Evolutionary conservation across 2,329 filamentous ascomycete genomes (phyloP).

Genomic region (Penicillium sp.): DNA sequence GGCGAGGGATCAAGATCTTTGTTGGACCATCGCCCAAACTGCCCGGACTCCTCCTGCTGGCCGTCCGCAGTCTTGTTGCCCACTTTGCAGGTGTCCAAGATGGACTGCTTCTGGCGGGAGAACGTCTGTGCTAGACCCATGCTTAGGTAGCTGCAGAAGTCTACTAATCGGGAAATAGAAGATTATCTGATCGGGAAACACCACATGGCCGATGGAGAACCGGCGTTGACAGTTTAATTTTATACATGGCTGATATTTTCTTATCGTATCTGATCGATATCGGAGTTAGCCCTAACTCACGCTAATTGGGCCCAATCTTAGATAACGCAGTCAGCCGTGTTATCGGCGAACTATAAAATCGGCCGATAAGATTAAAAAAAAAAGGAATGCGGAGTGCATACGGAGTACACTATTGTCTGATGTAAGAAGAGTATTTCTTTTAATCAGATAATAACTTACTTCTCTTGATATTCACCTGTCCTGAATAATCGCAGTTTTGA

Average conservation of each 20-base stretch:
- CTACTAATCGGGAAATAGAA: background rate
- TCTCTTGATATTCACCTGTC: no score
- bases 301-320: background rate
- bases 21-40: constrained; percentile 12
- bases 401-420: no score
- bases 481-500: no score
- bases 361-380: background rate
- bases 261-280: no score
- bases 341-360: background rate
- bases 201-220: no score
- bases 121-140: background rate
- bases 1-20: constrained; percentile 12
- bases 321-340: background rate
- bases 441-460: background rate
- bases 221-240: no score
- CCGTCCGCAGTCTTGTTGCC: background rate
- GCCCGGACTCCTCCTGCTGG: constrained; percentile 1
- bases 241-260: no score
- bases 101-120: background rate
- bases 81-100: constrained; percentile 3
- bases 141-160: background rate
- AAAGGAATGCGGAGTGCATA: background rate
- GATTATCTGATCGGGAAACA: no score
- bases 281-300: background rate
- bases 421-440: background rate